These are phyloP conservation scores for Coemansia sp. DNA, from an alignment of 371 early-diverging fungal species.

Conservation along the genomic window DNA sequence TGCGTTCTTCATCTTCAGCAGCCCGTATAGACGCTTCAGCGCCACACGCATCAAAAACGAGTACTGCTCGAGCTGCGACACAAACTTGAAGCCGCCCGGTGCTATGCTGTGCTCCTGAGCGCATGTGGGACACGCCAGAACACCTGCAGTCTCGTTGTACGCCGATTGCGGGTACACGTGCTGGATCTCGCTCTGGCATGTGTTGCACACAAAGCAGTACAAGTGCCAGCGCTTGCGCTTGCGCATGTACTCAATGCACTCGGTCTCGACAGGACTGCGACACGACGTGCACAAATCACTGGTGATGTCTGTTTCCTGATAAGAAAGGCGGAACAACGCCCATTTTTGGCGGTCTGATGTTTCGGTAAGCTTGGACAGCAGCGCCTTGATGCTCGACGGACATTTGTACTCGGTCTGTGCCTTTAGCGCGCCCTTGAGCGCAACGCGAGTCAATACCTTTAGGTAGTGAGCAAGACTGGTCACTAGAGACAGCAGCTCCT, in stretches of 20 bases:
- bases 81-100: slow-evolving; percentile 63
- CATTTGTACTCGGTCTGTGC: slow-evolving; percentile 64
- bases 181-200: slow-evolving; percentile 61
- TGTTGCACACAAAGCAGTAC: slow-evolving; percentile 72
- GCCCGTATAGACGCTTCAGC: slow-evolving; percentile 74
- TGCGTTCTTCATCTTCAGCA: slow-evolving; percentile 57
- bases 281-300: slow-evolving; percentile 83
- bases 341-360: slow-evolving; percentile 53
- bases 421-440: slow-evolving; percentile 82
- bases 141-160: slow-evolving; percentile 52
- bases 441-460: slow-evolving; percentile 86
- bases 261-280: slow-evolving; percentile 78
- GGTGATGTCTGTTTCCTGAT: slow-evolving; percentile 61
- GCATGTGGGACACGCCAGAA: slow-evolving; percentile 57
- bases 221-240: slow-evolving; percentile 70
- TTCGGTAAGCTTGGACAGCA: slow-evolving; percentile 52
- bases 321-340: slow-evolving; percentile 49
- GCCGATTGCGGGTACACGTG: slow-evolving; percentile 56
- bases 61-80: slow-evolving; percentile 88
- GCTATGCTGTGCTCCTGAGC: slow-evolving; percentile 53
- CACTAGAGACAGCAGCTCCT: slow-evolving; percentile 86
- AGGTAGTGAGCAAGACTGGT: slow-evolving; percentile 91
- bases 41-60: slow-evolving; percentile 84
- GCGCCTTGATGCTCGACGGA: slow-evolving; percentile 49
- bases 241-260: slow-evolving; percentile 64